Evolutionary conservation across 2,329 filamentous ascomycete genomes (phyloP).

Genomic region (Aaosphaeria pasadenensis): DNA sequence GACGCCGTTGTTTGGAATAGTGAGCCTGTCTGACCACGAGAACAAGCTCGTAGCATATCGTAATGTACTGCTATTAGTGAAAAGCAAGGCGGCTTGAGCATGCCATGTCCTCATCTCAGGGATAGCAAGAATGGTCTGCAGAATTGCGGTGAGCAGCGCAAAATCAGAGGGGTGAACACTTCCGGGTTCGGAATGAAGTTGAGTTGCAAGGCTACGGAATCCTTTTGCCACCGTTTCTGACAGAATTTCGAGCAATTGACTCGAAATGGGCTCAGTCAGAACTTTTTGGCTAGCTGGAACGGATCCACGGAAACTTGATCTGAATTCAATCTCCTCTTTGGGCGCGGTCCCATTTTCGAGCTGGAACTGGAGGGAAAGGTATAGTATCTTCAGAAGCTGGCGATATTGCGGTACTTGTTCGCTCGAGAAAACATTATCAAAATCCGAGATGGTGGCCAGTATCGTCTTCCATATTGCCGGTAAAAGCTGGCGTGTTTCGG

Average conservation of each 20-base stretch:
- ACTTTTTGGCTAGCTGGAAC: slow-evolving; percentile 43
- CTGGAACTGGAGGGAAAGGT: slow-evolving; percentile 72
- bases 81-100: slow-evolving; percentile 42
- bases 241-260: slow-evolving; percentile 69
- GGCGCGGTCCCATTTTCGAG: slow-evolving; percentile 33
- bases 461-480: slow-evolving; percentile 60
- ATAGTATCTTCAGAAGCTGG: slow-evolving; percentile 78
- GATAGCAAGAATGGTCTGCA: slow-evolving; percentile 79
- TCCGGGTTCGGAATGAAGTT: slow-evolving; percentile 72
- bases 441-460: slow-evolving; percentile 52
- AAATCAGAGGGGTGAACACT: slow-evolving; percentile 75
- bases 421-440: slow-evolving; percentile 57
- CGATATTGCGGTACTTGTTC: slow-evolving; percentile 72
- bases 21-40: slow-evolving; percentile 86
- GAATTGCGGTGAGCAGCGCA: slow-evolving; percentile 78
- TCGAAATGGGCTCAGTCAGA: slow-evolving; percentile 22
- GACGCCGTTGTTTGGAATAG: slow-evolving; percentile 51
- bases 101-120: slow-evolving; percentile 69
- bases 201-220: slow-evolving; percentile 75
- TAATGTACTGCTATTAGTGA: slow-evolving; percentile 64
- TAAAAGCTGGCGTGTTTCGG: slow-evolving; percentile 55
- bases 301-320: slow-evolving; percentile 35
- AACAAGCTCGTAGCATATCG: slow-evolving; percentile 84
- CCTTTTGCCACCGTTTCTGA: slow-evolving; percentile 76
- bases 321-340: slow-evolving; percentile 16